Evolutionary conservation across 2,329 filamentous ascomycete species (phyloP).

Genomic region (Pyrenophora graminea): DNA sequence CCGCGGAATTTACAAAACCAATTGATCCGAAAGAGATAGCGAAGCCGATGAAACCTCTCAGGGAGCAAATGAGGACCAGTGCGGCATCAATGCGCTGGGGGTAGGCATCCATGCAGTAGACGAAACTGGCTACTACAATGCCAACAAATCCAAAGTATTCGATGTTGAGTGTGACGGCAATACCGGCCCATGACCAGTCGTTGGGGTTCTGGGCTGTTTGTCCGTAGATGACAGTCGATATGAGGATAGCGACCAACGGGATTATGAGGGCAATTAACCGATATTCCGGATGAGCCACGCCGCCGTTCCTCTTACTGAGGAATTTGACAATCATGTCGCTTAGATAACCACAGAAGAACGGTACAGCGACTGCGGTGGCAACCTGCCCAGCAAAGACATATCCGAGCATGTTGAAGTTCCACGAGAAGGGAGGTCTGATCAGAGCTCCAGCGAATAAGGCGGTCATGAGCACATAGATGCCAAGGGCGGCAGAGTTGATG

Average conservation of each 20-base stretch:
- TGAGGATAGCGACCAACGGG: slow-evolving; percentile 9
- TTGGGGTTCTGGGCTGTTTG: slow-evolving; percentile 10
- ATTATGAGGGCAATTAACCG: slow-evolving; percentile 11
- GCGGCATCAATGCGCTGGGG: slow-evolving; percentile 17
- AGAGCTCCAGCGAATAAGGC: slow-evolving; percentile 15
- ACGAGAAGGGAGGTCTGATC: slow-evolving; percentile 12
- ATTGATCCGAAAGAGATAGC: slow-evolving; percentile 14
- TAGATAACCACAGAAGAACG: slow-evolving; percentile 15
- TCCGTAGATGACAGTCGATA: slow-evolving; percentile 14
- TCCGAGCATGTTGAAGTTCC: slow-evolving; percentile 13
- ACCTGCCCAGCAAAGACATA: slow-evolving; percentile 17
- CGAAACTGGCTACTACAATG: slow-evolving; percentile 10
- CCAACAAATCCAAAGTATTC: slow-evolving; percentile 19
- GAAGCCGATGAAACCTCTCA: slow-evolving; percentile 17
- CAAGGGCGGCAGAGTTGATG: slow-evolving; percentile 12
- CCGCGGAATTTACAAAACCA: slow-evolving; percentile 8
- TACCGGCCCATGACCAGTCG: slow-evolving; percentile 15
- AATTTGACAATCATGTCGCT: slow-evolving; percentile 9
- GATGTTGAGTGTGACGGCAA: slow-evolving; percentile 13
- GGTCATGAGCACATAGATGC: slow-evolving; percentile 18
- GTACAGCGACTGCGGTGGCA: slow-evolving; percentile 11
- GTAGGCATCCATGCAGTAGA: slow-evolving; percentile 17
- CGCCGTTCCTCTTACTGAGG: slow-evolving; percentile 7
- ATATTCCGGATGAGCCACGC: slow-evolving; percentile 12
- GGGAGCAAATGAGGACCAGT: slow-evolving; percentile 16